phyloP scores from a whole-genome alignment of 2,329 filamentous ascomycete species.

The Trichoderma afroharzianum region DNA sequence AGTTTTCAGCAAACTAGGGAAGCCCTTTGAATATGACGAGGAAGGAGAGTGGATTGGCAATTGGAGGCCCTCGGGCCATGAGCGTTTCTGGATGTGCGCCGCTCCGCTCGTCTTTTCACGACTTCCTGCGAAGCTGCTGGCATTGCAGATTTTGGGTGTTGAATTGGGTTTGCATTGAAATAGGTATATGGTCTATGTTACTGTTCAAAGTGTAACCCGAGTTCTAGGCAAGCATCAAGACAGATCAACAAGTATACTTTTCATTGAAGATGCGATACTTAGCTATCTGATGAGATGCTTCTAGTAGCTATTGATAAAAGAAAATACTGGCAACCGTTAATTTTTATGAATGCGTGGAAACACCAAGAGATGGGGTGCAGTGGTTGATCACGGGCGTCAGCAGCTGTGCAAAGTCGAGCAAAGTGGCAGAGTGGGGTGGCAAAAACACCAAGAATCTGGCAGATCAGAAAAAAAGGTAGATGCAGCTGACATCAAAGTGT shows the following conservation, averaged over 20 bases:
- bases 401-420: not conserved
- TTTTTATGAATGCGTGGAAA: not conserved
- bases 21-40: not conserved
- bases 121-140: not conserved
- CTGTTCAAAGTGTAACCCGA: not conserved
- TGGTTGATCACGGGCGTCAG: not conserved
- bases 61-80: not conserved
- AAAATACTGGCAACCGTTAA: not conserved
- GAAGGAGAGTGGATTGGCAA: not conserved
- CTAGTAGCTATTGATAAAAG: not conserved
- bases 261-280: not conserved
- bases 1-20: not conserved
- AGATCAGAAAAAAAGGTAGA: not conserved
- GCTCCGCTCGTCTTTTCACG: not conserved
- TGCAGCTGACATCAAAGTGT: not conserved
- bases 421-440: not conserved
- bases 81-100: not conserved
- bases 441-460: not conserved
- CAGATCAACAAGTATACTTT: not conserved
- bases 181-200: not conserved
- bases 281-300: not conserved
- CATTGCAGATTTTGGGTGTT: not conserved
- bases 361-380: not conserved
- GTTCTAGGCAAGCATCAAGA: not conserved
- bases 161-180: not conserved